Conservation (phyloP, 2,329 filamentous ascomycete species). For the Fusarium scirpi region DNA sequence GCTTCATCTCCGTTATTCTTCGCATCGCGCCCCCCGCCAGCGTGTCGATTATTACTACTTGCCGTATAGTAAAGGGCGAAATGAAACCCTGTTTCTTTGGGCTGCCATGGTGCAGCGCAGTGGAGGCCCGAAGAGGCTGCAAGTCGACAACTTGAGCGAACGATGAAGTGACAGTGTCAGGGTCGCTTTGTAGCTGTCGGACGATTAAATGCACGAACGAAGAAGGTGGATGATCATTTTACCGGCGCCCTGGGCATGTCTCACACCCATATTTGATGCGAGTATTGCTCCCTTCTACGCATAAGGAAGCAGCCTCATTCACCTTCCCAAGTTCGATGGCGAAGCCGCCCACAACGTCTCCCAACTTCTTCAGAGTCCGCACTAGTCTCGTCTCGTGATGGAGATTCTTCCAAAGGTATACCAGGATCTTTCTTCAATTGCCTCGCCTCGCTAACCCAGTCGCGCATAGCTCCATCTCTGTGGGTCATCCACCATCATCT, state of each 20-base stretch:
- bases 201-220: constrained; percentile 4
- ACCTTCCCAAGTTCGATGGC: neutral
- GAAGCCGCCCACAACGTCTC: constrained; percentile 9
- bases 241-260: constrained; percentile 13
- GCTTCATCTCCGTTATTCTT: constrained; percentile 9
- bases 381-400: neutral
- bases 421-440: neutral
- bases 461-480: constrained; percentile 1
- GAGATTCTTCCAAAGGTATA: constrained; percentile 11
- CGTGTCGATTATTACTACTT: constrained; percentile 30
- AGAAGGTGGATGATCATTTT: neutral
- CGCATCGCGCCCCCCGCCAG: constrained; percentile 19
- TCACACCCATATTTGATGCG: neutral
- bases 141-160: constrained; percentile 10
- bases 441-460: neutral
- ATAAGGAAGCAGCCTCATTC: constrained; percentile 6
- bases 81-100: constrained; percentile 15
- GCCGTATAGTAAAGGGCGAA: constrained; percentile 12
- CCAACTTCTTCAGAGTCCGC: constrained; percentile 3
- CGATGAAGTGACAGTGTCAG: neutral
- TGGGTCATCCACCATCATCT: constrained; percentile 16
- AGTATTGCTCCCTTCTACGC: neutral
- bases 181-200: neutral
- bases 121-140: constrained; percentile 7
- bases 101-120: constrained; percentile 12